Evolutionary conservation across 2,329 filamentous ascomycete species (phyloP).

Genomic region (Phialemoniopsis sp.): DNA sequence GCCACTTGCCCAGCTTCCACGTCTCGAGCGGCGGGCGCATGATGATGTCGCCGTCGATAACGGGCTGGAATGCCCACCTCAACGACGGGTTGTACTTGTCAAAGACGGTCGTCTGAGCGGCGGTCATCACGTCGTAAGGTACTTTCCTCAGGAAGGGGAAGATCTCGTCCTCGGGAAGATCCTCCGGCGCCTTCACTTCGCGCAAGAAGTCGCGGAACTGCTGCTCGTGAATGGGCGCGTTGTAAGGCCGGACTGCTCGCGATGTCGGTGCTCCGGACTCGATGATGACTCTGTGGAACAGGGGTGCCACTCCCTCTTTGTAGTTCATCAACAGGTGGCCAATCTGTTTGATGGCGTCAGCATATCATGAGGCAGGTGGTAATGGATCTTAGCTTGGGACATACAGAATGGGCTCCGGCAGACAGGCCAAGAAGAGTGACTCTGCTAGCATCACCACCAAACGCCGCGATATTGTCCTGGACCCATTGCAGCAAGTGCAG

Average conservation of each 20-base stretch:
- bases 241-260: constrained; percentile 29
- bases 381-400: no score
- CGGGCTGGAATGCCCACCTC: constrained; percentile 50
- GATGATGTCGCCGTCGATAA: constrained; percentile 32
- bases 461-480: constrained; percentile 45
- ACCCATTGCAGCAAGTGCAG: constrained; percentile 47
- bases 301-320: constrained; percentile 26
- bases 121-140: constrained; percentile 19
- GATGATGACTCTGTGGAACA: constrained; percentile 30
- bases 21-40: constrained; percentile 17
- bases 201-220: constrained; percentile 41
- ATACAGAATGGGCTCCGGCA: constrained; percentile 47
- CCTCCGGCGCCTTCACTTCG: constrained; percentile 39
- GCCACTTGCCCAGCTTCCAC: constrained; percentile 17
- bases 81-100: constrained; percentile 26
- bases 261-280: constrained; percentile 34
- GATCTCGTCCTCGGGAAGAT: constrained; percentile 36
- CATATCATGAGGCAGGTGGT: not conserved
- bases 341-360: no score
- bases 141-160: constrained; percentile 37
- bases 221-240: constrained; percentile 43
- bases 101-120: constrained; percentile 27
- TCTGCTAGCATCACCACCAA: constrained; percentile 45
- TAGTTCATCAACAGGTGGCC: constrained; percentile 48
- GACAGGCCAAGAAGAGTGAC: constrained; percentile 45